Percentiles rank a stretch among this genome's conserved stretches.
Conservation (phyloP, 2,329 filamentous ascomycete genomes). For the Verticillium nonalfalfae region DNA sequence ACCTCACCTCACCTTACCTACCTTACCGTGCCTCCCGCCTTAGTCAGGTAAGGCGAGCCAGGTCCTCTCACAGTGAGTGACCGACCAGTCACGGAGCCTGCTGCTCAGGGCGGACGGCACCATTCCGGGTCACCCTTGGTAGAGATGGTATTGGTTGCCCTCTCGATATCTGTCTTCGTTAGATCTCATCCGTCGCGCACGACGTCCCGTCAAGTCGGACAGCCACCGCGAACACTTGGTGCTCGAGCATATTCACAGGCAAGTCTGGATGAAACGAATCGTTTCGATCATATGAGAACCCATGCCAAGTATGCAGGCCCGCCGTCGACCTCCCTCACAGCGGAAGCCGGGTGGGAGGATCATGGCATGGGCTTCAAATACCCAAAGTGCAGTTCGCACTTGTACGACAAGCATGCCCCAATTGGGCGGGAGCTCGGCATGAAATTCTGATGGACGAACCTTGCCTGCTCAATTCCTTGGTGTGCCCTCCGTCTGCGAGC, state of each 20-base stretch:
- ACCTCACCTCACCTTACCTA: no score
- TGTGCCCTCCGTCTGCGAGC: not conserved
- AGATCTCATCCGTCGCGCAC: not conserved
- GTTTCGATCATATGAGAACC: no score
- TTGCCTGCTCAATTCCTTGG: not conserved
- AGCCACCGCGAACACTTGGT: no score
- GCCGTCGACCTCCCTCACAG: not conserved
- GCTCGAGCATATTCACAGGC: no score
- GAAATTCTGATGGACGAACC: not conserved
- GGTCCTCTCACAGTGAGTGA: not conserved
- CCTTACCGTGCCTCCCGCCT: no score
- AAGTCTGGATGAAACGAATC: no score
- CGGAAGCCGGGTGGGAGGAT: not conserved
- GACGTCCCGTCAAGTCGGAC: no score
- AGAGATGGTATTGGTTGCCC: not conserved
- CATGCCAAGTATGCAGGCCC: not conserved
- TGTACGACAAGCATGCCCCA: not conserved
- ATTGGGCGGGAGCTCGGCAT: not conserved
- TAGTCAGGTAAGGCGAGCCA: no score
- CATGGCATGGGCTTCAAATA: not conserved
- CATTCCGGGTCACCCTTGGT: not conserved
- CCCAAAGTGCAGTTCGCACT: not conserved
- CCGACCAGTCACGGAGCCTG: conserved; percentile 1
- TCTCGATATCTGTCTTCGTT: not conserved
- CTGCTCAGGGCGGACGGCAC: not conserved